Percentiles rank a stretch among this genome's conserved stretches.
Conservation (phyloP, 1,139 yeast genomes). For the Spencermartinsiella ligniputridi region DNA sequence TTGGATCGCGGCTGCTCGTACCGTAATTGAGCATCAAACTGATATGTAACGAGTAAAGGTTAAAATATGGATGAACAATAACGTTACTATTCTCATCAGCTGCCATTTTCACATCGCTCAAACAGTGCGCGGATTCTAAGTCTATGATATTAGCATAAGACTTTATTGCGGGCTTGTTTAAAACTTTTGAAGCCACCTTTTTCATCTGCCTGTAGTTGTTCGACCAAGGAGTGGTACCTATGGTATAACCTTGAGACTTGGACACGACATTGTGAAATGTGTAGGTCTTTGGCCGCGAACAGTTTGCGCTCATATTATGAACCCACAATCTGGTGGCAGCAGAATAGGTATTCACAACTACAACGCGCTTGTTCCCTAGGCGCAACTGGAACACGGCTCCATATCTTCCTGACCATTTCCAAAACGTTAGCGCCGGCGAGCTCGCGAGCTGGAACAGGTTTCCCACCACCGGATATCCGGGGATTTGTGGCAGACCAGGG, state of each 20-base stretch:
- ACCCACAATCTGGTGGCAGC: slow-evolving; percentile 55
- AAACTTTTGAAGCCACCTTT: slow-evolving; percentile 48
- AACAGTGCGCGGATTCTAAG: slow-evolving; percentile 36
- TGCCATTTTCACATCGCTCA: slow-evolving; percentile 15
- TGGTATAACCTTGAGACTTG: slow-evolving; percentile 51
- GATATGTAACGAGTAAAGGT: slow-evolving; percentile 53
- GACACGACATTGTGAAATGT: slow-evolving; percentile 69
- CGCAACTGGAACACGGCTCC: slow-evolving; percentile 58
- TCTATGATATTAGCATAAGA: slow-evolving; percentile 41
- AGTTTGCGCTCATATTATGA: slow-evolving; percentile 48
- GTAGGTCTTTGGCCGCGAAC: slow-evolving; percentile 62
- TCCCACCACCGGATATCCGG: slow-evolving; percentile 50
- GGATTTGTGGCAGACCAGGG: slow-evolving; percentile 40
- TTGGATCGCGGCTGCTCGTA: slow-evolving; percentile 41
- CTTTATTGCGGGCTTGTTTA: slow-evolving; percentile 40
- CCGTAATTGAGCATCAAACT: slow-evolving; percentile 63
- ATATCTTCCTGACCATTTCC: slow-evolving; percentile 44
- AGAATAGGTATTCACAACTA: slow-evolving; percentile 61
- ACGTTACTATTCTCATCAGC: slow-evolving; percentile 30
- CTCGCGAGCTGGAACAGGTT: slow-evolving; percentile 44
- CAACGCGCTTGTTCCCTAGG: slow-evolving; percentile 51
- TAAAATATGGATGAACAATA: slow-evolving; percentile 42
- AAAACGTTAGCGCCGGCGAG: slow-evolving; percentile 51
- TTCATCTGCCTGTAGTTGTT: slow-evolving; percentile 49
- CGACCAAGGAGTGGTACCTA: slow-evolving; percentile 74